Conservation (phyloP, 176 grass and related monocot genomes). For the Pontederia paniculata region DNA sequence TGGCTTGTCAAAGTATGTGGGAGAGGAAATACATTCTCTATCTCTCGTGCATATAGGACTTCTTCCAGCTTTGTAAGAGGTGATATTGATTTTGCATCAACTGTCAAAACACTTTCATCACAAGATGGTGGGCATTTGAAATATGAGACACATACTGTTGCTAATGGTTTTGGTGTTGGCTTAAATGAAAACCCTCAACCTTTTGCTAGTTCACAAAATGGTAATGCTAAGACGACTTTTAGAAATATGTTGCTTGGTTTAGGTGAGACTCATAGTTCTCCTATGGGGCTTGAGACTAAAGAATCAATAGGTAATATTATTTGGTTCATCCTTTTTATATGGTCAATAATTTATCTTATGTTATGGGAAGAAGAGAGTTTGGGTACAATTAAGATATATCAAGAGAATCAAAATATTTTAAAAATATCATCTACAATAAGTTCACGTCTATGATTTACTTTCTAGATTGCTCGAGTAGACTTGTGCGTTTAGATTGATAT, state of each 20-base stretch:
- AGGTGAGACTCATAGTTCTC: conserved; percentile 33
- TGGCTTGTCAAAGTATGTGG: conserved; percentile 33
- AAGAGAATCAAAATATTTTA: no score
- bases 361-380: not conserved
- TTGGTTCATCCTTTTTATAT: conserved; percentile 18
- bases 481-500: no score
- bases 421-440: no score
- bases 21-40: conserved; percentile 24
- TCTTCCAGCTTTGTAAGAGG: conserved; percentile 34
- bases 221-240: conserved; percentile 37
- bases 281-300: conserved; percentile 81
- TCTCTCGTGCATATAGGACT: conserved; percentile 30
- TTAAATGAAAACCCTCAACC: conserved; percentile 26
- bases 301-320: conserved; percentile 75
- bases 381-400: not conserved
- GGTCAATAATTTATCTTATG: conserved; percentile 3
- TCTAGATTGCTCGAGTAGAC: no score
- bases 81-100: conserved; percentile 68
- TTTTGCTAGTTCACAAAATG: conserved; percentile 44
- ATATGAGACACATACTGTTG: conserved; percentile 45
- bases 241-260: conserved; percentile 57
- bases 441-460: no score
- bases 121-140: conserved; percentile 53
- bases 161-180: conserved; percentile 40
- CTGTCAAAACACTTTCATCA: conserved; percentile 57